A percentile compares a stretch with the other conserved stretches of the same genome.
These are phyloP conservation scores for Apiospora phragmitis DNA, from an alignment of 2,329 filamentous ascomycete genomes.

Conservation along the genomic window DNA sequence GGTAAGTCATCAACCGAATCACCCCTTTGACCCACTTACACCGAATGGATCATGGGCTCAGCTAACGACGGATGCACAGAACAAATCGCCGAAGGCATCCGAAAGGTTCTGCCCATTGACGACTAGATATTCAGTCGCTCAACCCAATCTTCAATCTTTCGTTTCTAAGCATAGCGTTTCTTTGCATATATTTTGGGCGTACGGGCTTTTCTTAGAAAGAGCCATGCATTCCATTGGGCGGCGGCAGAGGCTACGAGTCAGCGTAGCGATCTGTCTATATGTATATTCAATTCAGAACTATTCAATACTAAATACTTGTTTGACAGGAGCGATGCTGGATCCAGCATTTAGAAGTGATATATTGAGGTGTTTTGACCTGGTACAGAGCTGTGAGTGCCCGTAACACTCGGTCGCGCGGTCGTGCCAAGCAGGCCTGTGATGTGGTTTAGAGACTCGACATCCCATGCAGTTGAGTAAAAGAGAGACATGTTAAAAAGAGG, in stretches of 20 bases:
- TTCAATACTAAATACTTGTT: neutral
- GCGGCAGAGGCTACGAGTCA: neutral
- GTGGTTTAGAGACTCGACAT: neutral
- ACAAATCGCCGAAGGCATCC: slow-evolving; percentile 18
- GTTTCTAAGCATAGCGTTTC: neutral
- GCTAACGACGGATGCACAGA: neutral
- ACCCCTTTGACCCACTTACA: neutral
- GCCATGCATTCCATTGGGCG: neutral
- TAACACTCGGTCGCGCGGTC: neutral
- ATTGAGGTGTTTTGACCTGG: neutral
- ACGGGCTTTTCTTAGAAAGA: neutral
- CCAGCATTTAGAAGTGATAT: neutral
- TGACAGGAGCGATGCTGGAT: neutral
- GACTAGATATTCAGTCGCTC: slow-evolving; percentile 11
- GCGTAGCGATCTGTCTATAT: neutral
- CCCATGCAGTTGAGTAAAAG: too few species aligned
- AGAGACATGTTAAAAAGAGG: neutral
- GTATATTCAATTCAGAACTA: neutral
- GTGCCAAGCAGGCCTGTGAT: neutral
- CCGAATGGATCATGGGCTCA: neutral
- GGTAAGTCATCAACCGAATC: slow-evolving; percentile 19
- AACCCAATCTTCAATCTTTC: neutral
- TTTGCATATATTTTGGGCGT: slow-evolving; percentile 3
- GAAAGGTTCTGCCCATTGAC: slow-evolving; percentile 20
- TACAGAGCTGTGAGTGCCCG: neutral